Evolutionary conservation across 2,329 filamentous ascomycete genomes (phyloP).

Genomic region (Pestalotiopsis sp.): DNA sequence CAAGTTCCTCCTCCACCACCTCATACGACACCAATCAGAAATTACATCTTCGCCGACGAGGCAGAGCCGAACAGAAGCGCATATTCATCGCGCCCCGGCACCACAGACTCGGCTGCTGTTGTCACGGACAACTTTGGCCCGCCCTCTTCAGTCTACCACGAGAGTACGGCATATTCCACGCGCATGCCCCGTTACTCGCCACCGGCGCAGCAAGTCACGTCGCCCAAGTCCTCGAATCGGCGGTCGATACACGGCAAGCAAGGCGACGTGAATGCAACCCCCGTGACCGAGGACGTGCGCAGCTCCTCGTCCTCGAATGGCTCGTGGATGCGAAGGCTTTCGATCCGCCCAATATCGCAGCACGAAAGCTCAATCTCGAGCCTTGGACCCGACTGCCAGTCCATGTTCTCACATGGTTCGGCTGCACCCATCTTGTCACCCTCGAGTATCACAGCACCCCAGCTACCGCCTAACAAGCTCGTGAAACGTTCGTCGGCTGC

Average conservation of each 20-base stretch:
- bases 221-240: conserved; percentile 39
- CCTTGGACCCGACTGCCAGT: conserved; percentile 65
- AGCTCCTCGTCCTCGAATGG: conserved; percentile 63
- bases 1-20: conserved; percentile 30
- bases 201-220: conserved; percentile 37
- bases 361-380: conserved; percentile 67
- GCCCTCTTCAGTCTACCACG: conserved; percentile 20
- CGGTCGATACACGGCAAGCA: conserved; percentile 40
- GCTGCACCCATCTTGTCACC: conserved; percentile 62
- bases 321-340: conserved; percentile 75
- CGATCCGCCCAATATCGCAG: conserved; percentile 65
- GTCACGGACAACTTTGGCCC: conserved; percentile 24
- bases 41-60: conserved; percentile 31
- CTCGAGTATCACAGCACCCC: conserved; percentile 38
- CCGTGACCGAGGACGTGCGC: conserved; percentile 46
- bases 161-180: conserved; percentile 21
- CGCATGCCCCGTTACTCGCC: conserved; percentile 29
- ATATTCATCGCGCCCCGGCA: conserved; percentile 42
- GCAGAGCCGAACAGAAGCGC: conserved; percentile 32
- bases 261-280: conserved; percentile 36
- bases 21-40: conserved; percentile 32
- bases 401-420: conserved; percentile 68
- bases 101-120: conserved; percentile 39
- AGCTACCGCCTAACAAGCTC: conserved; percentile 70
- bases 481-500: conserved; percentile 71